A percentile compares a stretch with the other conserved stretches of the same genome.
Evolutionary conservation across 1,139 yeast species (phyloP).

Genomic region (Geotrichum phurueaensis): DNA sequence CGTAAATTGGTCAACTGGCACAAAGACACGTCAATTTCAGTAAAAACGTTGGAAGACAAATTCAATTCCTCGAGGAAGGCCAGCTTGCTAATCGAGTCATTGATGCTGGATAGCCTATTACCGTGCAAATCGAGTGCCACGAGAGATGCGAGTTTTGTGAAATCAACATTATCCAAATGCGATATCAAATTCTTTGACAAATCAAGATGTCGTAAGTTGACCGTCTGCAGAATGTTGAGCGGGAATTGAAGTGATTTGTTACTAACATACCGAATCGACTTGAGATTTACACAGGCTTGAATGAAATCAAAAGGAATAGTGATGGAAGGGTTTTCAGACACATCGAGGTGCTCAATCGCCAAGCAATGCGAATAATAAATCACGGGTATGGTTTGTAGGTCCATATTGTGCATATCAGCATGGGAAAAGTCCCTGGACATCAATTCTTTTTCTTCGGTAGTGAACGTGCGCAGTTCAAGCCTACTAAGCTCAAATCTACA

Average conservation of each 20-base stretch:
- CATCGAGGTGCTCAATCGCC: conserved; percentile 76
- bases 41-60: conserved; percentile 74
- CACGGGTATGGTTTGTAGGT: conserved; percentile 81
- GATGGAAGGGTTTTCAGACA: conserved; percentile 81
- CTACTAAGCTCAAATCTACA: conserved; percentile 70
- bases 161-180: conserved; percentile 30
- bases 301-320: conserved; percentile 79
- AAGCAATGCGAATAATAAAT: conserved; percentile 74
- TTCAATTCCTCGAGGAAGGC: conserved; percentile 56
- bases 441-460: conserved; percentile 59
- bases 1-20: conserved; percentile 53
- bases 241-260: conserved; percentile 77
- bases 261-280: conserved; percentile 59
- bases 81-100: conserved; percentile 54
- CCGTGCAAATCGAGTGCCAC: conserved; percentile 46
- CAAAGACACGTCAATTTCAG: conserved; percentile 60
- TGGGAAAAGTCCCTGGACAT: conserved; percentile 63
- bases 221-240: conserved; percentile 61
- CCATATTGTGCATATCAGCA: conserved; percentile 69
- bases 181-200: conserved; percentile 40
- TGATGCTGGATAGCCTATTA: conserved; percentile 64
- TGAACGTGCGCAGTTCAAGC: conserved; percentile 40
- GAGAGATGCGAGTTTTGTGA: conserved; percentile 28
- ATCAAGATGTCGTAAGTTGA: conserved; percentile 61
- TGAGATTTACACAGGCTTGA: conserved; percentile 70